Evolutionary conservation across 345 rosid genomes (phyloP).

Genomic region (Kernera saxatilis): DNA sequence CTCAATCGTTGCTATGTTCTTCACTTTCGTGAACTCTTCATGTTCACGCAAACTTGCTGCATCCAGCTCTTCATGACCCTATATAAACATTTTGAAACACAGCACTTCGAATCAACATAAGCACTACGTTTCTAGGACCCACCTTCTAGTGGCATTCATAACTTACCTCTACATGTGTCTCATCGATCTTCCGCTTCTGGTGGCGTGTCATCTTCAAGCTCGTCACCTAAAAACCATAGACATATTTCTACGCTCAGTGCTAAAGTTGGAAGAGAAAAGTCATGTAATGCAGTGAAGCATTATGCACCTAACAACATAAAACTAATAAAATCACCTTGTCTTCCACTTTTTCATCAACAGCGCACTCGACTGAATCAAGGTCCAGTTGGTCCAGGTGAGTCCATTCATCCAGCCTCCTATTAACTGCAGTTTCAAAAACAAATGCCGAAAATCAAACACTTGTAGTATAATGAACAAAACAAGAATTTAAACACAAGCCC

Average conservation of each 20-base stretch:
- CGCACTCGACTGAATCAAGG: conserved; percentile 85
- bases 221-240: conserved; percentile 52
- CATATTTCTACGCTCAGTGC: background rate
- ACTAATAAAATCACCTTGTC: conserved; percentile 57
- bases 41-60: conserved; percentile 98
- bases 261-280: background rate
- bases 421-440: conserved; percentile 44
- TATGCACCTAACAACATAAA: background rate
- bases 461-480: background rate
- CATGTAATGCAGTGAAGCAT: background rate
- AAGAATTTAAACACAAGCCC: background rate
- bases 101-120: background rate
- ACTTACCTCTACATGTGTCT: conserved; percentile 86
- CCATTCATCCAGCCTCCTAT: conserved; percentile 98
- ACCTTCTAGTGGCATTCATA: background rate
- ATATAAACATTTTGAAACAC: background rate
- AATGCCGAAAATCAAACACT: background rate
- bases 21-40: conserved; percentile 94
- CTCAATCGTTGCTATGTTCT: conserved; percentile 93
- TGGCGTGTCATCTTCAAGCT: conserved; percentile 98
- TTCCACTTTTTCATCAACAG: conserved; percentile 93
- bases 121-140: background rate
- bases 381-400: conserved; percentile 90
- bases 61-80: conserved; percentile 99
- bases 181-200: conserved; percentile 96